Base-by-base conservation (phyloP, 1,139 yeast species). In the Pichia terricola region DNA sequence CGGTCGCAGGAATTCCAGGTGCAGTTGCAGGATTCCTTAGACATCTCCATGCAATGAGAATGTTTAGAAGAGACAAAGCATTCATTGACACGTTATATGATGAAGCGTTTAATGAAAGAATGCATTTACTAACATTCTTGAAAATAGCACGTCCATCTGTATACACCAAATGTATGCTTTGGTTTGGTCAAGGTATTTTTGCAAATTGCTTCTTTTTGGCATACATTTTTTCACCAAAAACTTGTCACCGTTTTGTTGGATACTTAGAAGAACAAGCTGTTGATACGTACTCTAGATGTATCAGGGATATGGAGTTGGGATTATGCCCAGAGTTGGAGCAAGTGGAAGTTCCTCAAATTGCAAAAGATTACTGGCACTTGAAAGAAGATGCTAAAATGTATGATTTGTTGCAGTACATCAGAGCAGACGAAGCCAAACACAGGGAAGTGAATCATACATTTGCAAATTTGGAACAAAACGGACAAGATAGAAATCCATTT, bases 261-360 rank as follows among this genome's bases (percentile, higher is more conserved):
- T 81, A 82, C 59, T 67, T 82, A 39, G 91, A 82, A 59, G 91
- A 82, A 58, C 89, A 82, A 58, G 89, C 89, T 1, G 86, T 82
- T 22, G 67, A 74, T 46, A 82, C 91, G 0, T 82, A 82, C 58
- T 68, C 84, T 3, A 79, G 83, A 53, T 63, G 84, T 42, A 63
- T 79, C 38, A 73, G 73, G 39, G 78, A 81, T 52, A 58, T 74
- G 38, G 75, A 75, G 39, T 58, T 62, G 11, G 79, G 79, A 3
- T 63, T 69, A 41, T 64, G 80, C 39, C 75, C 77, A 3, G 70
- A 68, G 40, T 72, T 81, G 54, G 67, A 71, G 37, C 43, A 63
- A 0, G 53, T 66, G 38, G 53, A 64, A 37, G 66, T 77, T 28
- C 84, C 85, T 0, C 70, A 72, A 39, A 74, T 81, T 47, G 86